Percentiles rank a stretch among this genome's conserved stretches.
Conservation (phyloP, 2,329 filamentous ascomycete genomes). For the Blumeria graminis region DNA sequence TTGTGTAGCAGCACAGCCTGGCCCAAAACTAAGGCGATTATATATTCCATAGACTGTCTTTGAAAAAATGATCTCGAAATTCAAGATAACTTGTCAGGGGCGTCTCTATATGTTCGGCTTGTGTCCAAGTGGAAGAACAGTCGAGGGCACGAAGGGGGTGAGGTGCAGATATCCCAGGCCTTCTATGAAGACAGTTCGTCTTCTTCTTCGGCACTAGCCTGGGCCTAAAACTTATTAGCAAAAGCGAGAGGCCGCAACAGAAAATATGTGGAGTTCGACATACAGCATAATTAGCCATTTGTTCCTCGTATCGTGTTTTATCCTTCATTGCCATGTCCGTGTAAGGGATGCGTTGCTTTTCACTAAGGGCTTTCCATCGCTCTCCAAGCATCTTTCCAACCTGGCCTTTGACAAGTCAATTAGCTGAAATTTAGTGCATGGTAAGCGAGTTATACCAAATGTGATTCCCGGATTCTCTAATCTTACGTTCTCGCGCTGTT, state of each 20-base stretch:
- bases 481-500: constrained; percentile 93
- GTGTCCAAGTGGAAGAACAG: too few relatives aligned
- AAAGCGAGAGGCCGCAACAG: not conserved
- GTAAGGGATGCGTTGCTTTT: constrained; percentile 81
- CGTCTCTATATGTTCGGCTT: too few relatives aligned
- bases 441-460: constrained; percentile 42
- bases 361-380: constrained; percentile 91
- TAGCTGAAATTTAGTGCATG: constrained; percentile 2
- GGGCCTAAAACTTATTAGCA: not conserved
- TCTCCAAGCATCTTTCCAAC: constrained; percentile 96
- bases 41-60: too few relatives aligned
- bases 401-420: constrained; percentile 33
- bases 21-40: too few relatives aligned
- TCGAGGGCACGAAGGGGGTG: not conserved
- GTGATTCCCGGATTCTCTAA: constrained; percentile 96
- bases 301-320: constrained; percentile 98
- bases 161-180: not conserved
- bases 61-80: too few relatives aligned
- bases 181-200: not conserved
- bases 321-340: constrained; percentile 90
- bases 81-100: too few relatives aligned
- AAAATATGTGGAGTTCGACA: constrained; percentile 16
- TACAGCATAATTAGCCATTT: constrained; percentile 88
- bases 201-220: not conserved
- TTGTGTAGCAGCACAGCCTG: too few relatives aligned